Base-by-base conservation (phyloP, 2,329 filamentous ascomycete genomes). In the Cercospora sp. region DNA sequence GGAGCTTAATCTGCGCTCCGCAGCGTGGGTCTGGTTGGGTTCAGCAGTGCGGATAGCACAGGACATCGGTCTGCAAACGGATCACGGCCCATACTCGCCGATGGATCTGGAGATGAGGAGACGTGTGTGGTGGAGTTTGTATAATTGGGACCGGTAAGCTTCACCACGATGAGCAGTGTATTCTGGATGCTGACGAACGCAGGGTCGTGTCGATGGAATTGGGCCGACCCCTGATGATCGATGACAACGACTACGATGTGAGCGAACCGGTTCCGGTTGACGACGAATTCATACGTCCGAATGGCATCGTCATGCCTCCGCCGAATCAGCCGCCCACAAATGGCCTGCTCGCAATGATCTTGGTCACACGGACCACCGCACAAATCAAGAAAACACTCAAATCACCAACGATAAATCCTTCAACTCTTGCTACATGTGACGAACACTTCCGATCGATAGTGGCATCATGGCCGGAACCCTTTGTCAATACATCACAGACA, bases 41-140 rank as follows among this genome's bases (percentile, higher is more conserved):
- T 89, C 86, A 40, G 91, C 93, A 0, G 89, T 97, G 23, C 86
- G 91, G 60, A 89, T 91, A 63, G 91, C 91, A 0, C 94, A 98
- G 77, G 91, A 95, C 72, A 84, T 97, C 57, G 92, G 92, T 0
- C 83, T 98, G 9, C 90, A 97, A 75, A 83, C 87, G 6, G 92
- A 97, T 74, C 87, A 88, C 1, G 90, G 90, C 0, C 85, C 89
- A 0, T 93, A 90, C 85, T 86, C 91, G 2, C 84, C 89, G 1
- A 83, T 97, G 13, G 93, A 97, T 74, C 87, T 87, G 10, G 94
- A 98, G 79, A 93, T 94, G 88, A 88, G 94, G 64, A 88, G 91
- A 69, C 86, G 94, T 65, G 88, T 95, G 2, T 99, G 94, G 94
- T 99, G 95, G 93, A 89, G 92, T 13, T 88, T 97, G 66, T 98